Conservation (phyloP, 441 rosid species). For the Sinapis alba region DNA sequence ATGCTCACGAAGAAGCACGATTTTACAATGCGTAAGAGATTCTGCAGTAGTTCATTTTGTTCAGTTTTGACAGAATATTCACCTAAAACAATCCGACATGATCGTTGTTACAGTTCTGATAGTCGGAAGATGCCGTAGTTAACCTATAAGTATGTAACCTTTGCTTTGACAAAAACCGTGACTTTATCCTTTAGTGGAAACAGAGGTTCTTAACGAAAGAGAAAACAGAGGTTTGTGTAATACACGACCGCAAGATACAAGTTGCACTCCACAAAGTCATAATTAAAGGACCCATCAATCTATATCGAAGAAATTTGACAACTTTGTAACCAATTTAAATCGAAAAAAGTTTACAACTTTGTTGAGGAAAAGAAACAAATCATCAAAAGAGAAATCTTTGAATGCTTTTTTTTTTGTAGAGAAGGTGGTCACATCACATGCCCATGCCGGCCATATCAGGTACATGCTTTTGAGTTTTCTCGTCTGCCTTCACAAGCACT, state of each 20-base stretch:
- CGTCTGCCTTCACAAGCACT: slow-evolving; percentile 57
- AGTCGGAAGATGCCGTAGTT: not conserved
- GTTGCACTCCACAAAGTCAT: not conserved
- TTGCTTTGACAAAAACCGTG: not conserved
- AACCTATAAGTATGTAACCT: not conserved
- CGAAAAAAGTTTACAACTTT: not conserved
- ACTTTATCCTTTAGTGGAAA: not conserved
- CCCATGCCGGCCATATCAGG: slow-evolving; percentile 68
- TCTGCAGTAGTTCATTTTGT: not conserved
- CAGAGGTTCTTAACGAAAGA: not conserved
- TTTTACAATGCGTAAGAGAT: not conserved
- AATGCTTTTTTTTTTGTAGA: slow-evolving; percentile 1
- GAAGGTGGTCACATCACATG: slow-evolving; percentile 38
- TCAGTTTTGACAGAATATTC: not conserved
- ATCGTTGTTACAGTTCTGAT: no score
- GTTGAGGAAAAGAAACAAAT: not conserved
- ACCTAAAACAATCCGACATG: not conserved
- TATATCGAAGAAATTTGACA: not conserved
- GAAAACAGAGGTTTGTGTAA: not conserved
- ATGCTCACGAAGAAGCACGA: not conserved
- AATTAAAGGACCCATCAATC: not conserved
- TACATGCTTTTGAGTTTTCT: slow-evolving; percentile 64
- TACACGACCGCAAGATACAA: not conserved
- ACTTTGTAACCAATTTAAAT: no score
- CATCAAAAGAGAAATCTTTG: not conserved